Conservation (phyloP, 2,329 filamentous ascomycete species). For the Calonectria multiphialidica region DNA sequence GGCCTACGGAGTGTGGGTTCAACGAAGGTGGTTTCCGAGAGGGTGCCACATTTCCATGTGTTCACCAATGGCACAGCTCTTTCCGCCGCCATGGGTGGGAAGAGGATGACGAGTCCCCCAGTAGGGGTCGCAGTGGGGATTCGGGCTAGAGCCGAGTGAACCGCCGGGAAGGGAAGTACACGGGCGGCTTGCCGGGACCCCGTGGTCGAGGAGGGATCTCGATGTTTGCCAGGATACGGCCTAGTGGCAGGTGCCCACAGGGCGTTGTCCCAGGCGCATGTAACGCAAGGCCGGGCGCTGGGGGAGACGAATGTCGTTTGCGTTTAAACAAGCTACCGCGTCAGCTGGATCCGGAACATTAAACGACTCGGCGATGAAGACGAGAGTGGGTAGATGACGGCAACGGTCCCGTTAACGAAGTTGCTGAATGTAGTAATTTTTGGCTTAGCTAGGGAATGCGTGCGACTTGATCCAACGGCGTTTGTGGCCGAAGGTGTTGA, state of each 20-base stretch:
- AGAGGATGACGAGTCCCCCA: slow-evolving; percentile 48
- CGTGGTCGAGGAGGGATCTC: slow-evolving; percentile 40
- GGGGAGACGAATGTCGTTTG: slow-evolving; percentile 26
- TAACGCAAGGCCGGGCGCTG: slow-evolving; percentile 38
- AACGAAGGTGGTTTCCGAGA: slow-evolving; percentile 40
- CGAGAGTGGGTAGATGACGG: slow-evolving; percentile 10
- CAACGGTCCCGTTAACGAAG: neutral
- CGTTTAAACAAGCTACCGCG: slow-evolving; percentile 13
- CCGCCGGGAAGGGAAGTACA: slow-evolving; percentile 48
- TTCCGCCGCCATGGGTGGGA: slow-evolving; percentile 47
- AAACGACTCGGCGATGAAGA: neutral
- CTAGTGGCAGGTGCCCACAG: slow-evolving; percentile 19
- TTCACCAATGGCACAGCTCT: slow-evolving; percentile 50
- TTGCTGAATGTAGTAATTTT: neutral
- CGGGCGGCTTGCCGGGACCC: slow-evolving; percentile 38
- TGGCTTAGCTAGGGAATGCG: neutral
- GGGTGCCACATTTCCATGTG: slow-evolving; percentile 45
- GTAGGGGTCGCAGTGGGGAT: slow-evolving; percentile 48
- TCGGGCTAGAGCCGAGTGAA: slow-evolving; percentile 55
- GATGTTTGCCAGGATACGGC: slow-evolving; percentile 38
- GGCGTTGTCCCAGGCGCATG: slow-evolving; percentile 29
- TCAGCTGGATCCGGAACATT: neutral
- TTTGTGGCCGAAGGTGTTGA: slow-evolving; percentile 9
- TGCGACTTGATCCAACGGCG: neutral
- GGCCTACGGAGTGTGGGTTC: slow-evolving; percentile 37